phyloP scores from a whole-genome alignment of 208 protist species.

The Acanthamoeba healyi region DNA sequence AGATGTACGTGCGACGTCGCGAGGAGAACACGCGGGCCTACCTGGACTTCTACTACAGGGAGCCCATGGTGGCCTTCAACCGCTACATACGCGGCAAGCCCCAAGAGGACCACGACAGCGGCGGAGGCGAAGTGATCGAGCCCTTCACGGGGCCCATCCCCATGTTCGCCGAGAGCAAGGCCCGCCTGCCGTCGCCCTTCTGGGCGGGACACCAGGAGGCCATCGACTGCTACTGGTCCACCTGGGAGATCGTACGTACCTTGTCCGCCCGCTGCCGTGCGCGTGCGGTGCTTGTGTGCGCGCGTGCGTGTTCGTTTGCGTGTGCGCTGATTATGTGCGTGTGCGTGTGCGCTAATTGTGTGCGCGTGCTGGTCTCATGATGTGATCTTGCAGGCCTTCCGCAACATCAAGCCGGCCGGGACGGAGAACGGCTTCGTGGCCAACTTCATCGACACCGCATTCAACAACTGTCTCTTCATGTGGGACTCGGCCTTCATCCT shows the following conservation, averaged over 20 bases:
- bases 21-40: constrained; percentile 57
- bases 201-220: constrained; percentile 58
- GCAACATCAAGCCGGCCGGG: constrained; percentile 35
- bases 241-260: constrained; percentile 57
- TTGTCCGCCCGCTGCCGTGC: no score
- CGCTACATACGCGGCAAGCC: constrained; percentile 21
- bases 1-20: constrained; percentile 37
- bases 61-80: constrained; percentile 59
- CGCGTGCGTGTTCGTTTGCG: no score
- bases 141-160: constrained; percentile 30
- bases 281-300: no score
- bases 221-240: constrained; percentile 56
- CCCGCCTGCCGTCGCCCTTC: constrained; percentile 17
- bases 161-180: neutral
- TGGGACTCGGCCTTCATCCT: constrained; percentile 69
- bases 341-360: neutral
- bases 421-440: constrained; percentile 55
- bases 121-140: neutral
- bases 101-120: neutral
- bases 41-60: constrained; percentile 70
- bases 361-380: no score
- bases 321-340: no score
- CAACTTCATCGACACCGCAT: constrained; percentile 67
- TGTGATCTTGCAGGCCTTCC: constrained; percentile 3
- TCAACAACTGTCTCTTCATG: constrained; percentile 71